Evolutionary conservation across 2,329 filamentous ascomycete genomes (phyloP).

Genomic region (Fusarium proliferatum): DNA sequence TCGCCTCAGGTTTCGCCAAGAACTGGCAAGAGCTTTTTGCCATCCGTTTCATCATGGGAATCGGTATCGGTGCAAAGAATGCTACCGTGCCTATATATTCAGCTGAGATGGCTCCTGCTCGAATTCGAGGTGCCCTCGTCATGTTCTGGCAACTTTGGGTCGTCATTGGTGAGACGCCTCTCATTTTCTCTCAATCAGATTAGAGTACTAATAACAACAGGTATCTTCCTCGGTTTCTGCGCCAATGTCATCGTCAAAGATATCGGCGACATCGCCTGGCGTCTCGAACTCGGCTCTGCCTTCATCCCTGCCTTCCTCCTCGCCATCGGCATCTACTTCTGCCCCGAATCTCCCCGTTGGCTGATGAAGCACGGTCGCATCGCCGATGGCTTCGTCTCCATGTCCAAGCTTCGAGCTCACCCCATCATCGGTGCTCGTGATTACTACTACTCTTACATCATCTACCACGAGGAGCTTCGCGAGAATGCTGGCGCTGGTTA

Average conservation of each 20-base stretch:
- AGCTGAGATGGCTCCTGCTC: constrained; percentile 76
- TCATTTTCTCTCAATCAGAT: too few relatives aligned
- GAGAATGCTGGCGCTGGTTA: constrained; percentile 54
- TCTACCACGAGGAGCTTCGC: constrained; percentile 56
- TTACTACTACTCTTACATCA: constrained; percentile 64
- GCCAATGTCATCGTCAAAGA: constrained; percentile 51
- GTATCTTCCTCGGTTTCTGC: constrained; percentile 57
- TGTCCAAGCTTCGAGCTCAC: constrained; percentile 62
- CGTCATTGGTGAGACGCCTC: constrained; percentile 55
- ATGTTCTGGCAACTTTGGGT: constrained; percentile 84
- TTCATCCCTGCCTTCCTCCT: constrained; percentile 69
- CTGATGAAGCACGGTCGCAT: constrained; percentile 73
- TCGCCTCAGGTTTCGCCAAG: constrained; percentile 72
- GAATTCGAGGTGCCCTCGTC: constrained; percentile 78
- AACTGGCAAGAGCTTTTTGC: constrained; percentile 75
- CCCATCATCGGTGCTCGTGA: constrained; percentile 69
- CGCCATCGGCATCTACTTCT: constrained; percentile 66
- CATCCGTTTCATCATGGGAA: constrained; percentile 74
- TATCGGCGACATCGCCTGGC: constrained; percentile 48
- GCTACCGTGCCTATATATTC: constrained; percentile 78
- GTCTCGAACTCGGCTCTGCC: constrained; percentile 67
- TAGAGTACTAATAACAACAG: too few relatives aligned
- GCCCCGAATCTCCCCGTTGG: constrained; percentile 73
- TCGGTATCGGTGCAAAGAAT: constrained; percentile 76
- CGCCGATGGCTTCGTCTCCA: constrained; percentile 67